phyloP scores from a whole-genome alignment of 179 eudicot genomes.

The Spinacia oleracea region DNA sequence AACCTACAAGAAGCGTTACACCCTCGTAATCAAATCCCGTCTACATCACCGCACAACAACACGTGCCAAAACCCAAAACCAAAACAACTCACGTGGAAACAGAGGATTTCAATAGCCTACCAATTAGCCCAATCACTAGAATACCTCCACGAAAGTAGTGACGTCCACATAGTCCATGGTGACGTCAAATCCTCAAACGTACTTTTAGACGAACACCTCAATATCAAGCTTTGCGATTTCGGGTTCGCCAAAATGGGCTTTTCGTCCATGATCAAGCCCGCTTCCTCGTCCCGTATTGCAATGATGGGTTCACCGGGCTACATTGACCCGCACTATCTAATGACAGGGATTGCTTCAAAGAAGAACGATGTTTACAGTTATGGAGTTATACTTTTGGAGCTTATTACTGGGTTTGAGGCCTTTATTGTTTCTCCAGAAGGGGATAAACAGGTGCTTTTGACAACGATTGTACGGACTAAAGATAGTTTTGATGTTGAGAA shows the following conservation, averaged over 20 bases:
- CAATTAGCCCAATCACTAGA: slow-evolving; percentile 63
- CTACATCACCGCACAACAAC: not conserved
- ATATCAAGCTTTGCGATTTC: slow-evolving; percentile 70
- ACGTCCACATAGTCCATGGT: slow-evolving; percentile 68
- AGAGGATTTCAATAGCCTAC: slow-evolving; percentile 55
- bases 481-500: slow-evolving; percentile 31
- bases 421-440: slow-evolving; percentile 33
- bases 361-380: slow-evolving; percentile 74
- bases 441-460: slow-evolving; percentile 42
- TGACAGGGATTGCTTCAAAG: slow-evolving; percentile 74
- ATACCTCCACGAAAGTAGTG: slow-evolving; percentile 62
- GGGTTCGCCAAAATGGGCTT: slow-evolving; percentile 76
- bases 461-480: slow-evolving; percentile 34
- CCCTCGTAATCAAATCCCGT: not conserved
- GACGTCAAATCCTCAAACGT: slow-evolving; percentile 84
- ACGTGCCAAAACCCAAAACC: not conserved
- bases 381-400: slow-evolving; percentile 69
- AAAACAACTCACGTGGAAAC: slow-evolving; percentile 53
- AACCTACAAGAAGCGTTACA: slow-evolving; percentile 63
- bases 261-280: slow-evolving; percentile 45
- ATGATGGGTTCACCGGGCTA: slow-evolving; percentile 91
- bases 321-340: slow-evolving; percentile 71
- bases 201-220: slow-evolving; percentile 44
- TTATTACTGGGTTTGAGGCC: slow-evolving; percentile 75
- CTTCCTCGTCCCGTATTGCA: slow-evolving; percentile 31